A percentile compares a stretch with the other conserved stretches of the same genome.
Conservation (phyloP, 2,329 filamentous ascomycete species). For the Neoscytalidium dimidiatum region DNA sequence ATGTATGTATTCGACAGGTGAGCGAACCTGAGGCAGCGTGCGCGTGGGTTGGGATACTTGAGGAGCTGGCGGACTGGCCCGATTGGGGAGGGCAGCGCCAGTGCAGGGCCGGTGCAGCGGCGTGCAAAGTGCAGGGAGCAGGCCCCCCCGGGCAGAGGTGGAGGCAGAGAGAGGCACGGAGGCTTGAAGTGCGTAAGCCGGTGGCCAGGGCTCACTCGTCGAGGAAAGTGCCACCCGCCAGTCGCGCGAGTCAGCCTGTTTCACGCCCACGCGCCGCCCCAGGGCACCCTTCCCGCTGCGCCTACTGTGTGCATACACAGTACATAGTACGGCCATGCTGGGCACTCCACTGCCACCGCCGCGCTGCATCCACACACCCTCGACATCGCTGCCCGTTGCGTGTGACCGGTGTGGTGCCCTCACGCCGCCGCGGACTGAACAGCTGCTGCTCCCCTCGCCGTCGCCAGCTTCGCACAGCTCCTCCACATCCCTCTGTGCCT, state of each 20-base stretch:
- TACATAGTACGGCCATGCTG: too few relatives aligned
- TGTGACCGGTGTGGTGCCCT: constrained; percentile 11
- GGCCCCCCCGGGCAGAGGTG: constrained; percentile 2
- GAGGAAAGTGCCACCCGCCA: background rate
- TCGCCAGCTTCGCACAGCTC: too few relatives aligned
- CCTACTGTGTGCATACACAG: background rate
- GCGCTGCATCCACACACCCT: too few relatives aligned
- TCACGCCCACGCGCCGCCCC: background rate
- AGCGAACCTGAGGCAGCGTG: background rate
- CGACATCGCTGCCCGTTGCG: constrained; percentile 8
- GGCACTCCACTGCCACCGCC: too few relatives aligned
- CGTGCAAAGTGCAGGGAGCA: background rate
- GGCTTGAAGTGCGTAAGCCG: constrained; percentile 10
- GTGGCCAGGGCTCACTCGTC: background rate
- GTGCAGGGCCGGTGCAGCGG: too few relatives aligned
- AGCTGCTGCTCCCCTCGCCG: background rate
- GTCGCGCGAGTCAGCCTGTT: background rate
- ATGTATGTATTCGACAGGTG: background rate
- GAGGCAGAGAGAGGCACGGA: background rate
- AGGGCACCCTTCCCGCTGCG: background rate
- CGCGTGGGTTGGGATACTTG: background rate
- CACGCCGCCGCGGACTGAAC: background rate
- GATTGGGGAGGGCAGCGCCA: background rate
- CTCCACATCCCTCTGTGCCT: background rate
- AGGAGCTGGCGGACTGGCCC: background rate